Base-by-base conservation (phyloP, 306 rosid species). In the Prunus davidiana region DNA sequence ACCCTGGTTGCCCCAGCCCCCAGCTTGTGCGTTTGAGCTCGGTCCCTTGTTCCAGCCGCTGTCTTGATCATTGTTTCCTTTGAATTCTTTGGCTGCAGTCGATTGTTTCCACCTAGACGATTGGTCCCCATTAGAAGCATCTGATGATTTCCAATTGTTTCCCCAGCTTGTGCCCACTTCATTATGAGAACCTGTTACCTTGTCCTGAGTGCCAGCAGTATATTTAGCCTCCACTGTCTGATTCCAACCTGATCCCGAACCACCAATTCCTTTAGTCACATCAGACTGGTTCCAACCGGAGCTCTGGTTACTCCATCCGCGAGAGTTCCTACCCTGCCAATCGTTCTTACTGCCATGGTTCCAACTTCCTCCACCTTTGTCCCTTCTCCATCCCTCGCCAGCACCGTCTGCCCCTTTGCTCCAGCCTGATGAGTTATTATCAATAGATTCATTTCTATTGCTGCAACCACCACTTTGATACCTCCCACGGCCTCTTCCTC, bases 381-480 rank as follows among this genome's bases (percentile, higher is more conserved):
- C 50, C 43, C 57, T 87, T 71, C 73, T 84, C 88, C 91, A 83
- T 2, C 86, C 88, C 77, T 46, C 66, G 3, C 67, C 67, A 55
- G 54, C 55, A 74, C 67, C 75, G 56, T 64, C 82, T 2, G 51
- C 64, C 24, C 76, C 95, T 57, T 80, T 78, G 72, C 86, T 85
- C 93, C 90, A 85, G 76, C 78, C 86, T 69, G 86, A 57, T 46
- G 84, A 67, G 73, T 72, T 82, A 76, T 80, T 75, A 51, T 72
- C 85, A 68, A 78, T 72, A 72, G 55, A 50, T 13, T 50, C 55
- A 50, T 67, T 78, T 58, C 79, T 77, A 61, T 76, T 83, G 80
- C 67, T 85, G 88, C 90, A 85, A 79, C 84, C 82, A 38, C 93
- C 89, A 62, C 82, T 64, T 58, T 82, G 88, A 71, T 85, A 91